Evolutionary conservation across 2,329 filamentous ascomycete genomes (phyloP).

Genomic region (Aspergillus spinulosporus): DNA sequence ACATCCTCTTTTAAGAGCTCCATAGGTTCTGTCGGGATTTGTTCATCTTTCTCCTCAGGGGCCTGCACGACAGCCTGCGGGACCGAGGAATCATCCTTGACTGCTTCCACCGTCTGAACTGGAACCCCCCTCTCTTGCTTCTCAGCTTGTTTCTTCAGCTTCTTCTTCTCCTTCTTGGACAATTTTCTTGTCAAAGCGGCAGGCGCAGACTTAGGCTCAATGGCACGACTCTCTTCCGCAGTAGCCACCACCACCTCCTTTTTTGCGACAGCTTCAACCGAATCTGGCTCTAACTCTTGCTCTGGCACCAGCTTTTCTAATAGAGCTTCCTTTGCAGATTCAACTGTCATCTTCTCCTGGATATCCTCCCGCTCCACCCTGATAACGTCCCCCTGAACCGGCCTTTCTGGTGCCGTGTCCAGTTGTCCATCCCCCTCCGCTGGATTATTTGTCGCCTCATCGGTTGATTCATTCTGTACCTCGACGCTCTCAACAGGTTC

Average conservation of each 20-base stretch:
- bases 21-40: background rate
- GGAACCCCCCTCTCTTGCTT: conserved; percentile 12
- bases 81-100: conserved; percentile 5
- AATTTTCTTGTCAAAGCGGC: conserved; percentile 26
- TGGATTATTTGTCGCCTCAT: conserved; percentile 1
- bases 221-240: background rate
- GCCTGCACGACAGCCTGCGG: background rate
- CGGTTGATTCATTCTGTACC: conserved; percentile 7
- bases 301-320: background rate
- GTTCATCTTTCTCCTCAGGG: background rate
- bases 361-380: background rate
- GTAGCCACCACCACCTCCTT: background rate
- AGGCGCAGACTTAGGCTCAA: conserved; percentile 8
- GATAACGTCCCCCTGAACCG: background rate
- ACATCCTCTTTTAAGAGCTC: background rate
- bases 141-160: conserved; percentile 30
- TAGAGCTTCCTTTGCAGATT: background rate
- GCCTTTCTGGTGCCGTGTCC: background rate
- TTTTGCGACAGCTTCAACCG: background rate
- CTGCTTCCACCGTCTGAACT: background rate
- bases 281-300: background rate
- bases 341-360: background rate
- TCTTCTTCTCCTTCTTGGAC: conserved; percentile 42
- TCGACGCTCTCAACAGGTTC: background rate
- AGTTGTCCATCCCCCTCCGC: background rate